A percentile compares a stretch with the other conserved stretches of the same genome.
Conservation (phyloP, 1,139 yeast genomes). For the Lodderomyces orthopsilosis region DNA sequence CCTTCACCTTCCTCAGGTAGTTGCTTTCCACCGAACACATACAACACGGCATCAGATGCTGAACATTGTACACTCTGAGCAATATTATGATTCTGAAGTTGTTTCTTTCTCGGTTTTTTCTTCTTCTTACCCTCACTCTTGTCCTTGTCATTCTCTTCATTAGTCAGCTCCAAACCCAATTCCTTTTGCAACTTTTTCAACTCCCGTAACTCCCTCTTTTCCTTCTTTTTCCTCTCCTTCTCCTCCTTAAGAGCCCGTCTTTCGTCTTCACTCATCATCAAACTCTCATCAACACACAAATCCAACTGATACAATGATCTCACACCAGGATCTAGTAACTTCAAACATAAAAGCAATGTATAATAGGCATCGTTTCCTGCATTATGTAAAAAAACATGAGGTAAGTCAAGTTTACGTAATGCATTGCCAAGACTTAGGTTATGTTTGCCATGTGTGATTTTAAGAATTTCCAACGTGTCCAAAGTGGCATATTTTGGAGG, state of each 20-base stretch:
- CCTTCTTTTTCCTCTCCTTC: conserved; percentile 5
- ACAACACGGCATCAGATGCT: background rate
- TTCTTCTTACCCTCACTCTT: background rate
- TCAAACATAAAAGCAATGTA: conserved; percentile 54
- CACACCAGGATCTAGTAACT: conserved; percentile 51
- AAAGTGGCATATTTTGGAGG: conserved; percentile 34
- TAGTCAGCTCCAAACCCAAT: background rate
- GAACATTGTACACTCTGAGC: background rate
- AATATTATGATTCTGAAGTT: background rate
- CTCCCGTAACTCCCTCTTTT: background rate
- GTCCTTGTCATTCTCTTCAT: background rate
- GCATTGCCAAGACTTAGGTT: conserved; percentile 51
- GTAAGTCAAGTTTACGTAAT: conserved; percentile 51
- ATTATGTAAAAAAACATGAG: conserved; percentile 66
- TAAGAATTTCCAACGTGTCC: conserved; percentile 56
- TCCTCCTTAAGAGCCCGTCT: conserved; percentile 7
- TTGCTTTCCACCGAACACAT: background rate
- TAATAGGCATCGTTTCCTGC: conserved; percentile 84
- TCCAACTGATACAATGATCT: conserved; percentile 33
- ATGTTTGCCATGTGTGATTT: conserved; percentile 23
- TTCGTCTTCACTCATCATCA: conserved; percentile 9
- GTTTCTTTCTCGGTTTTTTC: background rate
- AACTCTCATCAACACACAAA: conserved; percentile 4
- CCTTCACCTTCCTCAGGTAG: background rate
- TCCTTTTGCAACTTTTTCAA: background rate